phyloP scores from a whole-genome alignment of 169 alveolate genomes.

The Haemoproteus tartakovskyi region DNA sequence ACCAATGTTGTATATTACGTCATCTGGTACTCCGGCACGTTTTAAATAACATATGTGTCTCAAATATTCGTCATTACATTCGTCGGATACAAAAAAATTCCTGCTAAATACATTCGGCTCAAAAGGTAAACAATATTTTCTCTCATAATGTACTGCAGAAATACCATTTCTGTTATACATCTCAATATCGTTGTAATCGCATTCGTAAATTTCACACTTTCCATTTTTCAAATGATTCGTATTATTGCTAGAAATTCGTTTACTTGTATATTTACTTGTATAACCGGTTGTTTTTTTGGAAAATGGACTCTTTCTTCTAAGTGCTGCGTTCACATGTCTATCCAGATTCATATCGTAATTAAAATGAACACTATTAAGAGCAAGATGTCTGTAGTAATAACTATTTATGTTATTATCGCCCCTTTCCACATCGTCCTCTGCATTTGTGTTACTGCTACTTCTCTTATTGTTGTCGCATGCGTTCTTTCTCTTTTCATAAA shows the following conservation, averaged over 20 bases:
- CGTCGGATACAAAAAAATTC: conserved; percentile 45
- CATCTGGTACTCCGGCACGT: not conserved
- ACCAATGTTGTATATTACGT: not conserved
- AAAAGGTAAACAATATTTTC: conserved; percentile 44
- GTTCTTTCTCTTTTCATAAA: conserved; percentile 12
- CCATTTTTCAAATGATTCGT: too few species aligned
- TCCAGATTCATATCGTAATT: conserved; percentile 18
- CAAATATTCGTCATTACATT: conserved; percentile 13
- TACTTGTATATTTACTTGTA: conserved; percentile 14
- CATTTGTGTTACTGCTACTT: too few species aligned
- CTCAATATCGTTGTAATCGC: too few species aligned
- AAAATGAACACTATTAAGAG: conserved; percentile 28
- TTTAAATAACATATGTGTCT: not conserved
- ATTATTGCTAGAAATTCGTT: conserved; percentile 29
- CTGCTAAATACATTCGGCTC: conserved; percentile 60
- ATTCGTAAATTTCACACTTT: too few species aligned
- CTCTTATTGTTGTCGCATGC: too few species aligned
- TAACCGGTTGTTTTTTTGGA: conserved; percentile 16
- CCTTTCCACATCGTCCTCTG: too few species aligned
- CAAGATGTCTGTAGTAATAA: conserved; percentile 17
- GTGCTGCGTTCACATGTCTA: not conserved
- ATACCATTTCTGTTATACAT: conserved; percentile 14
- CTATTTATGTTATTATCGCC: conserved; percentile 4
- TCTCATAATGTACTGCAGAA: conserved; percentile 4
- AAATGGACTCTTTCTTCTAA: conserved; percentile 1